These are phyloP conservation scores for Babjeviella inositovora DNA, from an alignment of 805 yeast species.

Conservation along the genomic window DNA sequence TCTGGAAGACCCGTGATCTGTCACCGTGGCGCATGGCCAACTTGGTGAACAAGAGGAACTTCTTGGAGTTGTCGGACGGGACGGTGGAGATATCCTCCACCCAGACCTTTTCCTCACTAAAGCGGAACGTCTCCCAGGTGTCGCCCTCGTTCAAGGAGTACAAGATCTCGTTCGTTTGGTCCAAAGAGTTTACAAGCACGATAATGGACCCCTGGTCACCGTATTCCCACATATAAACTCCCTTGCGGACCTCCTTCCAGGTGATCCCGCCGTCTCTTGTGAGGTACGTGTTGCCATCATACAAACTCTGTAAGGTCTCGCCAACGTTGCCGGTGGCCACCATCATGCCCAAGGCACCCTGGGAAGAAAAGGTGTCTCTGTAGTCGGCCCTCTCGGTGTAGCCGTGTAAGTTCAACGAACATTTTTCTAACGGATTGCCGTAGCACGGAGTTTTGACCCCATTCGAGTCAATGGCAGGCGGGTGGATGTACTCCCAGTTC, in stretches of 20 bases:
- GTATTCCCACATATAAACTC: slow-evolving; percentile 24
- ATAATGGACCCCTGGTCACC: slow-evolving; percentile 26
- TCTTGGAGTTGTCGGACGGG: slow-evolving; percentile 21
- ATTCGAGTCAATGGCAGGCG: slow-evolving; percentile 15
- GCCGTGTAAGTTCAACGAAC: slow-evolving; percentile 24
- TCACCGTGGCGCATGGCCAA: slow-evolving; percentile 3
- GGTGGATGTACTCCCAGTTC: slow-evolving; percentile 18
- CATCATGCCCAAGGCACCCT: slow-evolving; percentile 21
- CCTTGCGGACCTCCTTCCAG: slow-evolving; percentile 20
- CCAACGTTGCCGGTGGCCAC: slow-evolving; percentile 29
- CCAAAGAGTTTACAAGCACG: slow-evolving; percentile 14
- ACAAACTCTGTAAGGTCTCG: slow-evolving; percentile 8
- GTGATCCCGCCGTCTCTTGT: slow-evolving; percentile 25
- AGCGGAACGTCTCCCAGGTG: slow-evolving; percentile 15
- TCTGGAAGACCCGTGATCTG: slow-evolving; percentile 3
- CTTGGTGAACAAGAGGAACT: slow-evolving; percentile 15
- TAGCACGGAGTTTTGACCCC: slow-evolving; percentile 15
- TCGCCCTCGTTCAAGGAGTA: slow-evolving; percentile 22
- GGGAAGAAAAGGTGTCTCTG: slow-evolving; percentile 22
- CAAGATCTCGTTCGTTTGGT: slow-evolving; percentile 12
- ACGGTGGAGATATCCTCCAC: slow-evolving; percentile 23
- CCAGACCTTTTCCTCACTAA: slow-evolving; percentile 11
- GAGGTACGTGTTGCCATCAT: slow-evolving; percentile 15
- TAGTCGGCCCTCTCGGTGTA: slow-evolving; percentile 24
- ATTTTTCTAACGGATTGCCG: slow-evolving; percentile 13